Percentiles rank a stretch among this genome's conserved stretches.
phyloP scores from a whole-genome alignment of 176 grass and related monocot genomes.

The Alopecurus myosuroides region DNA sequence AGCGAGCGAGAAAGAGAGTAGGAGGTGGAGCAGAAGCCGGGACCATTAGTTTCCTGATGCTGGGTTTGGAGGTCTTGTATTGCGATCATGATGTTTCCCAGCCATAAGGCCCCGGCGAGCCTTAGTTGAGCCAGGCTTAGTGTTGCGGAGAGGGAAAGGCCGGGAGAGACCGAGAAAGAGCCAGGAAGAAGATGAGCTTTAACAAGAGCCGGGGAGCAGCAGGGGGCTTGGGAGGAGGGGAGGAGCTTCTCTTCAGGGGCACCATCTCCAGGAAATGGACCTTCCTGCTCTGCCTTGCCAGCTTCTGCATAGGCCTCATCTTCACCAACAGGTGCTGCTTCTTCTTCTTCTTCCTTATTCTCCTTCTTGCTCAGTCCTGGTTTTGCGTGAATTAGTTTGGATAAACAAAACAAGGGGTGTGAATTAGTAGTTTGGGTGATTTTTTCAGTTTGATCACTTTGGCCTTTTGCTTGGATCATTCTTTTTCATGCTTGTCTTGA shows the following conservation, averaged over 20 bases:
- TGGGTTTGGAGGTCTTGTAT: not conserved
- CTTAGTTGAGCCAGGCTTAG: not conserved
- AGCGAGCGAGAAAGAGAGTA: slow-evolving; percentile 6
- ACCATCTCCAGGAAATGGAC: slow-evolving; percentile 61
- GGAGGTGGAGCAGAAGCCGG: not conserved
- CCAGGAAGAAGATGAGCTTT: slow-evolving; percentile 53
- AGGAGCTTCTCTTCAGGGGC: slow-evolving; percentile 31
- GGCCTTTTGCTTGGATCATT: not conserved
- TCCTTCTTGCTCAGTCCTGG: not conserved
- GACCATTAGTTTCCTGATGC: slow-evolving; percentile 19
- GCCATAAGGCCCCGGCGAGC: not conserved
- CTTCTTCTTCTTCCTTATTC: not conserved
- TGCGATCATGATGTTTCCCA: not conserved
- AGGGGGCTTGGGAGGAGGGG: slow-evolving; percentile 12
- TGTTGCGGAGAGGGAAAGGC: not conserved
- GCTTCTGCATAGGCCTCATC: slow-evolving; percentile 87
- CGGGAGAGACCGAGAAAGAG: too few relatives aligned
- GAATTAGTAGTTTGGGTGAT: not conserved
- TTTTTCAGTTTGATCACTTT: slow-evolving; percentile 10
- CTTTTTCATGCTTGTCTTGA: not conserved
- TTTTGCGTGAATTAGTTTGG: not conserved
- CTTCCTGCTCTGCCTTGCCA: slow-evolving; percentile 62
- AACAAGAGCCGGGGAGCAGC: slow-evolving; percentile 37
- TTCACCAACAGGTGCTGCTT: slow-evolving; percentile 73
- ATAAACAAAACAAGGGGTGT: too few relatives aligned